Conservation (phyloP, 768 basidiomycete genomes). For the Galerina sulciceps region DNA sequence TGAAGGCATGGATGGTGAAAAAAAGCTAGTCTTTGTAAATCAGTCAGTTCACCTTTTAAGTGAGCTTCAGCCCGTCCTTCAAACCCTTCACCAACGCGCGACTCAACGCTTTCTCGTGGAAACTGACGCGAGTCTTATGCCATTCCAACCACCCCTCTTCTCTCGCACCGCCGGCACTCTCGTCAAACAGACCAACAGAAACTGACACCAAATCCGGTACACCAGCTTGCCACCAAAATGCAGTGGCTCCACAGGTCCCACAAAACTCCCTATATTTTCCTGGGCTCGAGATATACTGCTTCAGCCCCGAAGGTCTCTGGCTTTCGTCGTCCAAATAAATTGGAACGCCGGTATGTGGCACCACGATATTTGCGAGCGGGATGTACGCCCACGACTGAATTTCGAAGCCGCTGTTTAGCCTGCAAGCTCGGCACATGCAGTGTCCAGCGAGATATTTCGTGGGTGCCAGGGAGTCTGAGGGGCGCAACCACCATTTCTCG, state of each 20-base stretch:
- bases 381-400: constrained; percentile 34
- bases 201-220: constrained; percentile 26
- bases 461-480: constrained; percentile 11
- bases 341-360: constrained; percentile 9
- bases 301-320: constrained; percentile 23
- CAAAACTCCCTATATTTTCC: constrained; percentile 34
- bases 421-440: constrained; percentile 32
- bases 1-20: too few species aligned
- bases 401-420: constrained; percentile 29
- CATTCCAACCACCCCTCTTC: constrained; percentile 32
- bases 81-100: constrained; percentile 10
- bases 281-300: constrained; percentile 32
- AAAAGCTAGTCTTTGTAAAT: too few species aligned
- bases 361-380: constrained; percentile 29
- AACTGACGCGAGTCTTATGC: constrained; percentile 21
- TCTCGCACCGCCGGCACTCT: constrained; percentile 25
- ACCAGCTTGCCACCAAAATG: constrained; percentile 29
- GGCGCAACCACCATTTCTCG: constrained; percentile 35
- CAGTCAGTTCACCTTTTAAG: neutral
- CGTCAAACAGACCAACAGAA: constrained; percentile 33
- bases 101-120: constrained; percentile 15
- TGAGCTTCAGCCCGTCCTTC: constrained; percentile 9
- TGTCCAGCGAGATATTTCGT: constrained; percentile 33
- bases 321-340: constrained; percentile 17
- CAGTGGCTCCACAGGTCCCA: constrained; percentile 32